Percentiles rank a stretch among this genome's conserved stretches.
Evolutionary conservation across 108 stramenopile genomes (phyloP).

Genomic region (Stephanodiscus triporus): DNA sequence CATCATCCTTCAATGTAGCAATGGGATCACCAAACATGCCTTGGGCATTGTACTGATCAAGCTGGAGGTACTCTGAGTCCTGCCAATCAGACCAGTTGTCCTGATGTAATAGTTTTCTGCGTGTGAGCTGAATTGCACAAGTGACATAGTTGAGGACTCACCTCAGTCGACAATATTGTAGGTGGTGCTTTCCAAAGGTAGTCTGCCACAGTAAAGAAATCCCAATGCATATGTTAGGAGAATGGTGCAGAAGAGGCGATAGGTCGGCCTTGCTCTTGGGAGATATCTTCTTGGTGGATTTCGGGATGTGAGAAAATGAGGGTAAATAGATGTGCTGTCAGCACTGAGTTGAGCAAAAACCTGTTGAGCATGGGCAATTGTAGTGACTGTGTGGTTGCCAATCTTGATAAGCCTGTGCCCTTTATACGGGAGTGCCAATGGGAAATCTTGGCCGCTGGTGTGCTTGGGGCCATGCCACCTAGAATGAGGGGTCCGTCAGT

Average conservation of each 20-base stretch:
- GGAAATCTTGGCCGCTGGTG: neutral
- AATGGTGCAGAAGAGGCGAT: neutral
- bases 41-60: neutral
- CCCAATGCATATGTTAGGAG: neutral
- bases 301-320: slow-evolving; percentile 7
- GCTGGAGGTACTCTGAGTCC: neutral
- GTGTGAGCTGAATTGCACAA: neutral
- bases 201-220: neutral
- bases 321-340: too few relatives aligned
- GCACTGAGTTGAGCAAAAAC: neutral
- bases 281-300: neutral
- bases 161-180: neutral
- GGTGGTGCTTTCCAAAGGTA: neutral
- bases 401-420: neutral
- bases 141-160: neutral
- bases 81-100: neutral
- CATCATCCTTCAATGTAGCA: neutral
- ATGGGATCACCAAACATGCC: neutral
- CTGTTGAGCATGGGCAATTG: neutral
- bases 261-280: slow-evolving; percentile 2
- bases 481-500: neutral
- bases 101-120: neutral
- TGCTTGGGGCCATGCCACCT: neutral
- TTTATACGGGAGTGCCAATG: neutral
- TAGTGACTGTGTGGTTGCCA: neutral